Base-by-base conservation (phyloP, 2,329 filamentous ascomycete genomes). In the Pseudogymnoascus verrucosus region DNA sequence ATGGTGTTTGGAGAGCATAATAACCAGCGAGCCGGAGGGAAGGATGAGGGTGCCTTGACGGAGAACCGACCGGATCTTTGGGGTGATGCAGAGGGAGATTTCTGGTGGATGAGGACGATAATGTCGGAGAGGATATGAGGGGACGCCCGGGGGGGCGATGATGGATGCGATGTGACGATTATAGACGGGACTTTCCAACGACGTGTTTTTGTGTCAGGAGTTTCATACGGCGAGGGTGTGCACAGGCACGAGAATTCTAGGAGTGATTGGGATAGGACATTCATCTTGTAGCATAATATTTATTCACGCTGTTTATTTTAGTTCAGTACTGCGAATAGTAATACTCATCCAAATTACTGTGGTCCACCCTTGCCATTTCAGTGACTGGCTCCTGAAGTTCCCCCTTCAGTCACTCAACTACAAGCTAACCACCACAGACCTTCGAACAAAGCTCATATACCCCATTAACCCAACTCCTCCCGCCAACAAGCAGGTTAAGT, bases 1-100 rank as follows among this genome's bases (percentile, higher is more conserved):
- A 74, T 84, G 69, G 77, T 87, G 2, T 88, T 88, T 72, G 85
- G 84, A 1, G 69, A 77, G 40, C 84, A 82, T 2, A 88, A 88
- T 68, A 78, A 85, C 67, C 84, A 88, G 74, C 72, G 67, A 70
- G 76, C 65, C 68, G 79, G 66, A 61, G 73, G 72, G 0, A 67
- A 62, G 36, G 71, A 70, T 21, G 69, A 64, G 10, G 85, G 82
- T 1, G 70, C 74, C 2, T 75, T 80, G 1, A 81, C 78, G 0
- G 70, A 77, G 63, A 73, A 80, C 62, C 66, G 73, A 61, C 63
- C 71, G 78, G 74, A 82, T 76, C 21, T 72, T 3, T 75, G 76
- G 65, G 80, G 83, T 65, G 74, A 73, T 62, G 72, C 77, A 61
- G 79, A 83, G 69, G 85, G 82, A 68, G 72, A 75, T 11, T 89